phyloP scores from a whole-genome alignment of 192 early-diverging fungal genomes.

The Entomortierella chlamydospora region DNA sequence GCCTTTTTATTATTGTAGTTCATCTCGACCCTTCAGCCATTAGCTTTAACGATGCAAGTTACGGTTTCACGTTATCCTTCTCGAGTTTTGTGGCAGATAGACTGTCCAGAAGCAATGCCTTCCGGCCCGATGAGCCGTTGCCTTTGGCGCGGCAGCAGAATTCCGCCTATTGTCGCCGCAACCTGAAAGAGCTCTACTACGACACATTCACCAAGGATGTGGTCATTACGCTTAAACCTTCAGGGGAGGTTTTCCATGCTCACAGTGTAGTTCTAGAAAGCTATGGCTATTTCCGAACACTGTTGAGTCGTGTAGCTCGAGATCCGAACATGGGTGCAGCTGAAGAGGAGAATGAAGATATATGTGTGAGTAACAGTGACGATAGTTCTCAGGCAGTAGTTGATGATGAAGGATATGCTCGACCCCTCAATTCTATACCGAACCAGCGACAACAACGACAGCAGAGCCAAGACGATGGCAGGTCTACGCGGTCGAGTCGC shows the following conservation, averaged over 20 bases:
- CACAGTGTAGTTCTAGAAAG: slow-evolving; percentile 44
- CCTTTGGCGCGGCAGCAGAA: slow-evolving; percentile 35
- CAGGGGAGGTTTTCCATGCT: slow-evolving; percentile 28
- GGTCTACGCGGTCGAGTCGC: not conserved
- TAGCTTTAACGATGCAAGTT: slow-evolving; percentile 44
- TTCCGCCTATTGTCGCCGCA: slow-evolving; percentile 48
- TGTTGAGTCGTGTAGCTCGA: not conserved
- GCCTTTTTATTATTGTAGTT: slow-evolving; percentile 17
- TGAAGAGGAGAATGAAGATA: not conserved
- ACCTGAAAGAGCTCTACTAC: slow-evolving; percentile 45
- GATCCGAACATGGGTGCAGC: not conserved
- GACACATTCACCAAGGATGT: slow-evolving; percentile 43
- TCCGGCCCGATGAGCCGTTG: slow-evolving; percentile 16
- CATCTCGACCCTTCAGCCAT: slow-evolving; percentile 35
- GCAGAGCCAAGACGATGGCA: not conserved
- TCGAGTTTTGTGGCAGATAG: slow-evolving; percentile 6
- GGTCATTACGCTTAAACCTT: slow-evolving; percentile 17
- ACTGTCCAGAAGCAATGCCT: not conserved
- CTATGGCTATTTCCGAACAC: slow-evolving; percentile 25
- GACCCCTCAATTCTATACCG: slow-evolving; percentile 9
- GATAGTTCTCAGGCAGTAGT: not conserved
- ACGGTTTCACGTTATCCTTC: slow-evolving; percentile 40
- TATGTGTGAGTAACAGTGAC: not conserved
- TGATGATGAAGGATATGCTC: slow-evolving; percentile 45
- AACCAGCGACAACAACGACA: slow-evolving; percentile 1